phyloP scores from a whole-genome alignment of 2,329 filamentous ascomycete species.

The Alternaria metachromatica region DNA sequence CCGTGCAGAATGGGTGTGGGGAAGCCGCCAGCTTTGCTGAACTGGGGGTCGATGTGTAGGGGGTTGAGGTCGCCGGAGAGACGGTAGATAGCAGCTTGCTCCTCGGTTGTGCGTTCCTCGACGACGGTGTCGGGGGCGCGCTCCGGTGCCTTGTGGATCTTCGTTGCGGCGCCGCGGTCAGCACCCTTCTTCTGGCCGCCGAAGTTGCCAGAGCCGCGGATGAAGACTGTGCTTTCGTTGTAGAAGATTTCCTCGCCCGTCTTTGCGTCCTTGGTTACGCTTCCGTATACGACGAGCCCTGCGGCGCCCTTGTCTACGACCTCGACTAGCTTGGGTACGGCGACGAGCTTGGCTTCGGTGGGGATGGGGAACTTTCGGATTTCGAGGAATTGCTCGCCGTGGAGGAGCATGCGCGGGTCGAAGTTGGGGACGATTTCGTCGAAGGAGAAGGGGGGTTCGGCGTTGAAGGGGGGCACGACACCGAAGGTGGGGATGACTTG shows the following conservation, averaged over 20 bases:
- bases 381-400: constrained; percentile 98
- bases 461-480: constrained; percentile 92
- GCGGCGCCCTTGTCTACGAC: constrained; percentile 95
- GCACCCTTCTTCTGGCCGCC: constrained; percentile 78
- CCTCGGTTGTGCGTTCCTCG: constrained; percentile 84
- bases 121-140: constrained; percentile 80
- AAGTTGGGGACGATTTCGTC: constrained; percentile 92
- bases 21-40: constrained; percentile 95
- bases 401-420: constrained; percentile 96
- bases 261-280: constrained; percentile 82
- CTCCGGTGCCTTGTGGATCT: constrained; percentile 77
- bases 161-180: constrained; percentile 81
- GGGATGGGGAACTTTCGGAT: constrained; percentile 91
- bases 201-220: constrained; percentile 89
- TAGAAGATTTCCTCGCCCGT: constrained; percentile 94
- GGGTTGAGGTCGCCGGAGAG: constrained; percentile 96
- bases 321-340: constrained; percentile 82
- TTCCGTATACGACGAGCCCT: constrained; percentile 79
- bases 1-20: constrained; percentile 93
- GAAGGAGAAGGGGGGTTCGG: constrained; percentile 78
- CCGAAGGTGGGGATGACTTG: constrained; percentile 94
- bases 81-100: constrained; percentile 93
- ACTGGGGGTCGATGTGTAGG: constrained; percentile 91
- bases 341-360: constrained; percentile 77
- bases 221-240: constrained; percentile 93